Percentiles rank a stretch among this genome's conserved stretches.
These are phyloP conservation scores for Fusarium continuum DNA, from an alignment of 2,329 filamentous ascomycete genomes.

Conservation along the genomic window DNA sequence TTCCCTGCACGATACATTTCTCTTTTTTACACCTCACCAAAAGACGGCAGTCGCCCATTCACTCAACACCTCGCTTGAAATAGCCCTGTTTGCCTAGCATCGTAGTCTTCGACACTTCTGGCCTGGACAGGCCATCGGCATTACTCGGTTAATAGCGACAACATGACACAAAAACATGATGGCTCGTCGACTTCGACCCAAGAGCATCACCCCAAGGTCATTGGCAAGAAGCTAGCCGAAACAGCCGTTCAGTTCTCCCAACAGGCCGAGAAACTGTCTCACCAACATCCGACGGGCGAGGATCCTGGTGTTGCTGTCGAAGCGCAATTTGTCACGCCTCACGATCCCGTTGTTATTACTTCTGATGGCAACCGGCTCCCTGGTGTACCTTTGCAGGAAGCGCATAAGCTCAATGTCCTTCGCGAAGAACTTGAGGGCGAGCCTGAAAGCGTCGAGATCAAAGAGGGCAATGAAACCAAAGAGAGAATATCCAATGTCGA, in stretches of 20 bases:
- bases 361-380: constrained; percentile 73
- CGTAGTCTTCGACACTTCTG: not conserved
- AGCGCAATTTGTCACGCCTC: constrained; percentile 72
- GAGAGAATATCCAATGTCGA: constrained; percentile 46
- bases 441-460: constrained; percentile 41
- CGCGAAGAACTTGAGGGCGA: constrained; percentile 58
- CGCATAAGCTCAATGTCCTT: constrained; percentile 73
- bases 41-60: not conserved
- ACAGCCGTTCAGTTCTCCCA: constrained; percentile 65
- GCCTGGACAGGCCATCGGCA: not conserved
- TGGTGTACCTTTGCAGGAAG: constrained; percentile 74
- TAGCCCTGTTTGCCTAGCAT: not conserved
- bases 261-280: constrained; percentile 68
- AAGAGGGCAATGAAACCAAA: constrained; percentile 39
- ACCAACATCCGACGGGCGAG: constrained; percentile 46
- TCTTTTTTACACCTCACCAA: not conserved
- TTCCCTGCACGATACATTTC: constrained; percentile 9
- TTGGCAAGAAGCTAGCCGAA: constrained; percentile 45
- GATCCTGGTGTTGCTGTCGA: constrained; percentile 62
- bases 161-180: constrained; percentile 28
- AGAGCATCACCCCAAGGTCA: constrained; percentile 15
- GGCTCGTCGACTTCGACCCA: constrained; percentile 12
- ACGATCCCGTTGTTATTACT: constrained; percentile 77
- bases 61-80: not conserved
- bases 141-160: not conserved